Evolutionary conservation across 2,329 filamentous ascomycete genomes (phyloP).

Genomic region (Phialophora verrucosa): DNA sequence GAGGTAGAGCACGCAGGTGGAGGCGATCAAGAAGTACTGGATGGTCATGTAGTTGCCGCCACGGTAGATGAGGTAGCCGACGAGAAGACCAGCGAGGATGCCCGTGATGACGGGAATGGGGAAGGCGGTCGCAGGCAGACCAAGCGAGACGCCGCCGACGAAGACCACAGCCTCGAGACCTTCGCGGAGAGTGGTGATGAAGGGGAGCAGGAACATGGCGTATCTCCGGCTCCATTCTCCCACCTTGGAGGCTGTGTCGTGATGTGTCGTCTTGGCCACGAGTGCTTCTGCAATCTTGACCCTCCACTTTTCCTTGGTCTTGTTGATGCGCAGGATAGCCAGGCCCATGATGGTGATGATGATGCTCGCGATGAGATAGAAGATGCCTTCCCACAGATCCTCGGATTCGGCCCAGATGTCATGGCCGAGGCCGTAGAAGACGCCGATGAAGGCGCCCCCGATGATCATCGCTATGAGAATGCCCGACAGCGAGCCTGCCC

Average conservation of each 20-base stretch:
- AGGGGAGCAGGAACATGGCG: constrained; percentile 83
- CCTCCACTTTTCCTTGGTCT: constrained; percentile 84
- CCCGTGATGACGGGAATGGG: constrained; percentile 80
- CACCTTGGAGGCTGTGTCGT: constrained; percentile 49
- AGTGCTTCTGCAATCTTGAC: constrained; percentile 76
- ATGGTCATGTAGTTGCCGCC: constrained; percentile 67
- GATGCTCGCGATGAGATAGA: constrained; percentile 73
- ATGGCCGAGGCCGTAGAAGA: constrained; percentile 72
- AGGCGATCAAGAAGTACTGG: constrained; percentile 77
- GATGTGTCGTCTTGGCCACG: constrained; percentile 58
- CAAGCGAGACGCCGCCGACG: constrained; percentile 80
- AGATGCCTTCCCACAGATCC: constrained; percentile 80
- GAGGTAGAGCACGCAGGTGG: constrained; percentile 82
- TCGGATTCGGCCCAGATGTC: constrained; percentile 72
- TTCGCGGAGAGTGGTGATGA: constrained; percentile 82
- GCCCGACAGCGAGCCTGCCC: constrained; percentile 69
- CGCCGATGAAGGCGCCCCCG: constrained; percentile 71
- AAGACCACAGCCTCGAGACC: constrained; percentile 87
- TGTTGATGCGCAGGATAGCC: constrained; percentile 78
- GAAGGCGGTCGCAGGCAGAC: constrained; percentile 74
- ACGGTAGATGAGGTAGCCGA: constrained; percentile 81
- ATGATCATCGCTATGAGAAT: constrained; percentile 69
- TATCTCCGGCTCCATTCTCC: constrained; percentile 71
- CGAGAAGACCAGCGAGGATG: constrained; percentile 66
- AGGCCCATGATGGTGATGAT: constrained; percentile 84